phyloP scores from a whole-genome alignment of 2,329 filamentous ascomycete genomes.

The Penicillium sp. region DNA sequence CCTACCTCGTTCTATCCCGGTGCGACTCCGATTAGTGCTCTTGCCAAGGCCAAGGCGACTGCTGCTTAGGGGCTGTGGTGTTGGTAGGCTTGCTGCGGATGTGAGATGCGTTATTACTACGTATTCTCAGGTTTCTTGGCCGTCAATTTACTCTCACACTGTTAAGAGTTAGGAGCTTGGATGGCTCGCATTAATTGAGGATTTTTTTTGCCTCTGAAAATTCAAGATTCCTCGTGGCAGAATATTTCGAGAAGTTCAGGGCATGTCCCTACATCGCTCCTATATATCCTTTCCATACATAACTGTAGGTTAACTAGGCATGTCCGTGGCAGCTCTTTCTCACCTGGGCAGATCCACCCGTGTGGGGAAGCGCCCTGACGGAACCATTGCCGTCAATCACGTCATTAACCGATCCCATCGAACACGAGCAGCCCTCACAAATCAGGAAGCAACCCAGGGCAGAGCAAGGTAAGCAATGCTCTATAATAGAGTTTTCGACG shows the following conservation, averaged over 20 bases:
- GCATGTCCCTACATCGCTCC: too few relatives aligned
- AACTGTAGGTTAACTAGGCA: too few relatives aligned
- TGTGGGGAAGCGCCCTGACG: slow-evolving; percentile 2
- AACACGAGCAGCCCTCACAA: neutral
- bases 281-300: too few relatives aligned
- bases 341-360: neutral
- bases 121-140: too few relatives aligned
- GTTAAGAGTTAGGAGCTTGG: neutral
- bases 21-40: slow-evolving; percentile 30
- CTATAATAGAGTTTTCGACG: slow-evolving; percentile 4
- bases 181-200: neutral
- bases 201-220: neutral
- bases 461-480: neutral
- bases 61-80: slow-evolving; percentile 3
- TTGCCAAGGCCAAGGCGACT: slow-evolving; percentile 19
- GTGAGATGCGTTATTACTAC: neutral
- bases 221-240: too few relatives aligned
- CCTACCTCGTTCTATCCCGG: slow-evolving; percentile 35
- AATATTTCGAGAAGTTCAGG: too few relatives aligned
- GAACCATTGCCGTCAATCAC: slow-evolving; percentile 12
- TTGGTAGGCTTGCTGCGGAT: neutral
- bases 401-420: slow-evolving; percentile 12
- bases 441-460: neutral
- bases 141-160: too few relatives aligned
- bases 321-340: neutral